phyloP scores from a whole-genome alignment of 257 asterid genomes.

The Nicotiana undulata region DNA sequence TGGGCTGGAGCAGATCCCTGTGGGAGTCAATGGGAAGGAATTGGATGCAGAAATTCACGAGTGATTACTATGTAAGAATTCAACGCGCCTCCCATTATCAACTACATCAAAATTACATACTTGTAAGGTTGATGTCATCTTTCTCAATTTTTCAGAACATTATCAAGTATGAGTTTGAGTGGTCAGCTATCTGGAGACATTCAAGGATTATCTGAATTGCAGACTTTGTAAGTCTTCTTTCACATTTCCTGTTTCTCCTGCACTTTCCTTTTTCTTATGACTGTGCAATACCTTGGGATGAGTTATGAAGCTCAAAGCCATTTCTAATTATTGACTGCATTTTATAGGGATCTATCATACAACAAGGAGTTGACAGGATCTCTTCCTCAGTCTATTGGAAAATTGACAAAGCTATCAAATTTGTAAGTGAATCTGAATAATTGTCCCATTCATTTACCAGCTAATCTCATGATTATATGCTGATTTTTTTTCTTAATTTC shows the following conservation, averaged over 20 bases:
- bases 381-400: conserved; percentile 60
- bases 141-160: conserved; percentile 42
- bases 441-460: background rate
- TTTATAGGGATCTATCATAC: conserved; percentile 74
- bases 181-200: conserved; percentile 75
- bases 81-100: background rate
- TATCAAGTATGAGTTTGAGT: conserved; percentile 42
- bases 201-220: conserved; percentile 44
- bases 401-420: conserved; percentile 46
- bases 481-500: conserved; percentile 5
- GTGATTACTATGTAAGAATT: conserved; percentile 45
- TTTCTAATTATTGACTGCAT: background rate
- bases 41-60: conserved; percentile 36
- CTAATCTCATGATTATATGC: background rate
- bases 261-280: background rate
- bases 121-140: background rate
- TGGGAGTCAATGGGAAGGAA: conserved; percentile 59
- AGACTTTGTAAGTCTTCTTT: conserved; percentile 55
- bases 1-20: conserved; percentile 75
- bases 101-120: background rate
- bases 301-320: background rate
- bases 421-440: conserved; percentile 48
- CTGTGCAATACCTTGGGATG: background rate
- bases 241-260: background rate
- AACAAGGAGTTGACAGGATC: conserved; percentile 58